Conservation (phyloP, 1,284 basidiomycete genomes). For the Moesziomyces parantarcticus region DNA sequence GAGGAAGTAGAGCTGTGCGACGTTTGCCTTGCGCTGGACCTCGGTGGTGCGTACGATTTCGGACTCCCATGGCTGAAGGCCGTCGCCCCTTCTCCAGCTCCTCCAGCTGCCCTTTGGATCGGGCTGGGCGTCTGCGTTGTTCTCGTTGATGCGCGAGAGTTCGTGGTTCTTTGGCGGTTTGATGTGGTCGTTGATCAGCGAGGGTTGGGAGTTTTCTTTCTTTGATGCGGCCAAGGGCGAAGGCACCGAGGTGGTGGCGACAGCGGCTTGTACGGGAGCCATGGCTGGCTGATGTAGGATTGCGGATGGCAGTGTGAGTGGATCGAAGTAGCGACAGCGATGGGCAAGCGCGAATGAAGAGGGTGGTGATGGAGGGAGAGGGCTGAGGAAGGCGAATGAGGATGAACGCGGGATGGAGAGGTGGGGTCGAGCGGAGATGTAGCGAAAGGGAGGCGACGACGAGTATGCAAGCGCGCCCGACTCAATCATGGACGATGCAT, state of each 20-base stretch:
- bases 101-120: conserved; percentile 58
- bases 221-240: conserved; percentile 41
- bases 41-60: conserved; percentile 60
- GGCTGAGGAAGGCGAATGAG: too few species aligned
- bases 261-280: conserved; percentile 27
- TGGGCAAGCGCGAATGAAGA: too few species aligned
- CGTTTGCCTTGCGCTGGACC: conserved; percentile 65
- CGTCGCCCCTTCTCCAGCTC: conserved; percentile 57
- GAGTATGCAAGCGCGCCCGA: not conserved
- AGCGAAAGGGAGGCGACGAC: too few species aligned
- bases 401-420: too few species aligned
- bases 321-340: too few species aligned
- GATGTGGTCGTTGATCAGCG: conserved; percentile 23
- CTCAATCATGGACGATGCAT: not conserved
- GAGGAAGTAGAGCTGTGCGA: conserved; percentile 67
- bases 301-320: too few species aligned
- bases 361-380: too few species aligned
- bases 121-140: conserved; percentile 36
- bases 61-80: conserved; percentile 63
- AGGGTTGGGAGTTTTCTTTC: conserved; percentile 40
- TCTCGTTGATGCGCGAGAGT: conserved; percentile 26
- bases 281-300: conserved; percentile 8
- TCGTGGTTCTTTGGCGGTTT: conserved; percentile 33
- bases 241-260: conserved; percentile 26
- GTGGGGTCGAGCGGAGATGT: too few species aligned